These are phyloP conservation scores for Boletus reticuloceps DNA, from an alignment of 768 basidiomycete genomes.

Conservation along the genomic window DNA sequence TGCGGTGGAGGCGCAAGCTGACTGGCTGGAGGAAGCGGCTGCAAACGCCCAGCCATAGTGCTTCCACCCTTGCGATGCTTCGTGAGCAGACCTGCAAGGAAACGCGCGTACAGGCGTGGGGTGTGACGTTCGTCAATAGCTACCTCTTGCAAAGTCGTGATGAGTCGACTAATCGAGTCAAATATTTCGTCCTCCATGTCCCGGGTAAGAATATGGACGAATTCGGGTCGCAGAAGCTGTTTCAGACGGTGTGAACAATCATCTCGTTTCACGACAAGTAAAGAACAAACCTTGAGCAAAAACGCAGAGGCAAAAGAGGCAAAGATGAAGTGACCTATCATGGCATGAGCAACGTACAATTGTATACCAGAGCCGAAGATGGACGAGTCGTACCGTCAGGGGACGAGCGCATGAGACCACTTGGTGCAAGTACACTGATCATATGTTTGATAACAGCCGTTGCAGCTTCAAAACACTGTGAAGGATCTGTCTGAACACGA, in stretches of 20 bases:
- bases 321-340: slow-evolving; percentile 69
- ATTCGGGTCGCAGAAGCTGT: slow-evolving; percentile 73
- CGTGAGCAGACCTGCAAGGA: slow-evolving; percentile 69
- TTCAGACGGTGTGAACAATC: not conserved
- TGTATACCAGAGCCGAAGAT: not conserved
- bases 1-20: slow-evolving; percentile 23
- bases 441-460: slow-evolving; percentile 64
- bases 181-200: slow-evolving; percentile 67
- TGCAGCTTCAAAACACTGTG: slow-evolving; percentile 64
- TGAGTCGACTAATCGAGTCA: slow-evolving; percentile 66
- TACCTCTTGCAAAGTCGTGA: slow-evolving; percentile 68
- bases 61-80: slow-evolving; percentile 68
- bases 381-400: slow-evolving; percentile 59
- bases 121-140: slow-evolving; percentile 83
- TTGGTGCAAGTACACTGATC: slow-evolving; percentile 62
- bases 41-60: slow-evolving; percentile 44
- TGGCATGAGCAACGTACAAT: not conserved
- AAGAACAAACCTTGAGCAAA: slow-evolving; percentile 61
- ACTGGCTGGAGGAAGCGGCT: slow-evolving; percentile 47
- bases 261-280: not conserved
- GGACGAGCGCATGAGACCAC: slow-evolving; percentile 74
- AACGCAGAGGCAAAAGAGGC: slow-evolving; percentile 82
- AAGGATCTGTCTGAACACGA: not conserved
- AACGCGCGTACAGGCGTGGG: slow-evolving; percentile 76
- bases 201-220: slow-evolving; percentile 56